These are phyloP conservation scores for Lipomyces chichibuensis DNA, from an alignment of 805 yeast species.

Conservation along the genomic window DNA sequence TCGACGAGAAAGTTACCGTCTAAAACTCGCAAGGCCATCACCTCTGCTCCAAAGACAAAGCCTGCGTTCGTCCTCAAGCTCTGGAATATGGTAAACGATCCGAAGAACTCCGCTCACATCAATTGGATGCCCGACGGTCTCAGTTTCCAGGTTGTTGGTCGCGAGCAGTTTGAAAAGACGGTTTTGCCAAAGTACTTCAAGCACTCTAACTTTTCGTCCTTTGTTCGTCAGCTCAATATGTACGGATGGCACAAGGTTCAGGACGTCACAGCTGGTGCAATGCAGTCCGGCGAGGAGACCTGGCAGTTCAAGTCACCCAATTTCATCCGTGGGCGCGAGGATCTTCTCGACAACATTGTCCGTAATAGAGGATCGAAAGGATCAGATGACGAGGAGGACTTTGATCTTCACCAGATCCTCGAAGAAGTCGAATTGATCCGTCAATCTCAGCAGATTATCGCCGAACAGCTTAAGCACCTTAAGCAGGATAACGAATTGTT, in stretches of 20 bases:
- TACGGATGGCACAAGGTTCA: constrained; percentile 99
- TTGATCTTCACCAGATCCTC: constrained; percentile 57
- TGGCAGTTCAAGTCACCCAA: constrained; percentile 88
- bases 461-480: constrained; percentile 81
- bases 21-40: constrained; percentile 36
- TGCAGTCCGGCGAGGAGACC: constrained; percentile 64
- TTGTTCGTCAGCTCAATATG: constrained; percentile 96
- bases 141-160: constrained; percentile 78
- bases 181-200: constrained; percentile 91
- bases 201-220: constrained; percentile 92
- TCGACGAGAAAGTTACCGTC: constrained; percentile 7
- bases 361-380: constrained; percentile 63
- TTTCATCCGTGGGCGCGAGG: constrained; percentile 77
- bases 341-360: constrained; percentile 79
- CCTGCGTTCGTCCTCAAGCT: constrained; percentile 93
- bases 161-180: constrained; percentile 80
- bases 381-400: constrained; percentile 48
- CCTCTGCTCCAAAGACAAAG: constrained; percentile 45
- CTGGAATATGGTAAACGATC: constrained; percentile 95
- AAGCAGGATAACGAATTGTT: constrained; percentile 84
- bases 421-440: constrained; percentile 76
- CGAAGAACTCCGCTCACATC: constrained; percentile 66
- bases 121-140: constrained; percentile 86
- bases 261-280: constrained; percentile 72
- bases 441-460: constrained; percentile 74